Percentiles rank a stretch among this genome's conserved stretches.
These are phyloP conservation scores for Nyssa sinensis DNA, from an alignment of 148 eudicot genomes.

Conservation along the genomic window DNA sequence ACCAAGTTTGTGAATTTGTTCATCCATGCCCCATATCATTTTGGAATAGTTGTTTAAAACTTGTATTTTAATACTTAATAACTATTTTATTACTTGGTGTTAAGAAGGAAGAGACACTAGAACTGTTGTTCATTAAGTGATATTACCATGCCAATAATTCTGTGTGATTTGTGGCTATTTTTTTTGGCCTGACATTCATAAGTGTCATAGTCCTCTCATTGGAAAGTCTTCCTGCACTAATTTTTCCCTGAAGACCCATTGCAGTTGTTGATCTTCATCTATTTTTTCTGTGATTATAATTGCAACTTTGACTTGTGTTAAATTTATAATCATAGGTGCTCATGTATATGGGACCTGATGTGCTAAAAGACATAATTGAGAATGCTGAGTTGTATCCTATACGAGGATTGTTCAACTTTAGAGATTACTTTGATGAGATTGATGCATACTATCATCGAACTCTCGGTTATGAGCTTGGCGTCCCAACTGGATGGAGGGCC, in stretches of 20 bases:
- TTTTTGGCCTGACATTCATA: neutral
- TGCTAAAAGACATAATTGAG: slow-evolving; percentile 61
- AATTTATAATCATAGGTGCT: slow-evolving; percentile 57
- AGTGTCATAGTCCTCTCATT: neutral
- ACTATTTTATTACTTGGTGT: neutral
- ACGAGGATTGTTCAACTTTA: slow-evolving; percentile 69
- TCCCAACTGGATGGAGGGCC: slow-evolving; percentile 86
- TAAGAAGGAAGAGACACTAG: neutral
- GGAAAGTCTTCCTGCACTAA: too few species aligned
- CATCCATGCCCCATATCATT: neutral
- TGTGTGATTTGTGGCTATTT: neutral
- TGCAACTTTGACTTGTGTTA: neutral
- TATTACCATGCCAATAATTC: neutral
- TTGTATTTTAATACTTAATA: too few species aligned
- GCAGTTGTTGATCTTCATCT: neutral
- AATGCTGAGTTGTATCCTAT: slow-evolving; percentile 89
- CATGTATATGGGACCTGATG: slow-evolving; percentile 63
- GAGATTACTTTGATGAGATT: slow-evolving; percentile 65
- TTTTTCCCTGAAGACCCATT: neutral
- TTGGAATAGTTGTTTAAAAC: too few species aligned
- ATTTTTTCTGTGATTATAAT: neutral
- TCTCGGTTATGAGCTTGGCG: slow-evolving; percentile 72
- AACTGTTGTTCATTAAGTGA: neutral
- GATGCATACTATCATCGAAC: slow-evolving; percentile 77
- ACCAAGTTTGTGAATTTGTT: neutral